Evolutionary conservation across 2,329 filamentous ascomycete genomes (phyloP).

Genomic region (Calonectria pseudoturangicola): DNA sequence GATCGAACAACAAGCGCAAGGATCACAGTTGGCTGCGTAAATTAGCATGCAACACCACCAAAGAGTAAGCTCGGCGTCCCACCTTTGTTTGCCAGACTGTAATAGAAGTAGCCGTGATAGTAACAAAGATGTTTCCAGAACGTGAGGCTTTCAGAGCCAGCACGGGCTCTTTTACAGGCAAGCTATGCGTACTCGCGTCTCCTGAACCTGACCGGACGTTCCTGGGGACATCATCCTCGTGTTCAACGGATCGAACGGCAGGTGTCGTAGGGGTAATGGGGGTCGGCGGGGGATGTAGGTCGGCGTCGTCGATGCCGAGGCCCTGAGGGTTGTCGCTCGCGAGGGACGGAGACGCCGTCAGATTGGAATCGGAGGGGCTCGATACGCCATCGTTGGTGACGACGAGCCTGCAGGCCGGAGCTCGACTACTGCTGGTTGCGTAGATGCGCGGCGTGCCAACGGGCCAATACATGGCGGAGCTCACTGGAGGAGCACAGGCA

Average conservation of each 20-base stretch:
- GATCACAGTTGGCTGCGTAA: conserved; percentile 85
- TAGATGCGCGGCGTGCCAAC: conserved; percentile 89
- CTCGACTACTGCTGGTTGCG: conserved; percentile 82
- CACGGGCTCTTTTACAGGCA: conserved; percentile 77
- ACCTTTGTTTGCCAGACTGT: conserved; percentile 98
- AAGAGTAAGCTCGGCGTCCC: conserved; percentile 54
- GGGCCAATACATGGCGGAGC: conserved; percentile 89
- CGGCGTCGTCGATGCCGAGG: conserved; percentile 58
- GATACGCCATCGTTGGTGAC: conserved; percentile 77
- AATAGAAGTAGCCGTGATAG: conserved; percentile 88
- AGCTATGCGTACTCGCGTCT: conserved; percentile 54
- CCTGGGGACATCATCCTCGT: conserved; percentile 63
- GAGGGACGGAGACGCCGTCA: conserved; percentile 41
- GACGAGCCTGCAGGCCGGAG: conserved; percentile 68
- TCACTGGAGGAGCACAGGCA: conserved; percentile 40
- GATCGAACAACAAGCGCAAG: conserved; percentile 91
- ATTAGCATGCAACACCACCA: conserved; percentile 37
- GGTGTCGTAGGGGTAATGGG: conserved; percentile 75
- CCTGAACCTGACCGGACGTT: conserved; percentile 50
- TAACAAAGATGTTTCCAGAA: conserved; percentile 88
- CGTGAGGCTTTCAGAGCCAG: conserved; percentile 85
- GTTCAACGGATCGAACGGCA: conserved; percentile 75
- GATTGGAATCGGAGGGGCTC: conserved; percentile 57
- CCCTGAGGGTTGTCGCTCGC: conserved; percentile 50
- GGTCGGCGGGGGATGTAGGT: conserved; percentile 63